Conservation (phyloP, 441 rosid genomes). For the Capsella rubella region DNA sequence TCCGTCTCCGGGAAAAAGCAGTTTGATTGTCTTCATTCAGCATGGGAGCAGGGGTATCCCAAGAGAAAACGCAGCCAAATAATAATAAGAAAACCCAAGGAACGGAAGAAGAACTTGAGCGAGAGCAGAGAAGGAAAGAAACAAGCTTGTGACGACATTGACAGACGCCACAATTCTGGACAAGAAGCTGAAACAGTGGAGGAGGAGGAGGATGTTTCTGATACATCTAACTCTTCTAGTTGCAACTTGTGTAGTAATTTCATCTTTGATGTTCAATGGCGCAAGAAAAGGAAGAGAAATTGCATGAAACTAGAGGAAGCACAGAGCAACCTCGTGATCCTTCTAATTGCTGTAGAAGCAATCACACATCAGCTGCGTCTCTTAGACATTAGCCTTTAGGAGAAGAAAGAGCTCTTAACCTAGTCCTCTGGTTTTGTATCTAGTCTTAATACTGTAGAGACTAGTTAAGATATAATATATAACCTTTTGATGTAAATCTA, state of each 20-base stretch:
- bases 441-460: background rate
- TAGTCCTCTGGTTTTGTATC: background rate
- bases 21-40: background rate
- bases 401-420: background rate
- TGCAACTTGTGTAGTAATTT: constrained; percentile 2
- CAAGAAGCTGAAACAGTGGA: background rate
- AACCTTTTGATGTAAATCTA: constrained; percentile 2
- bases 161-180: background rate
- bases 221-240: constrained; percentile 10
- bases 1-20: background rate
- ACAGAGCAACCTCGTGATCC: constrained; percentile 21
- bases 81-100: background rate
- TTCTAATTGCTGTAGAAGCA: constrained; percentile 29
- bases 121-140: constrained; percentile 2
- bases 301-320: constrained; percentile 8
- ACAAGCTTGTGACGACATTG: background rate
- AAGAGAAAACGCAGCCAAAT: constrained; percentile 7
- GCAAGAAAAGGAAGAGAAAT: constrained; percentile 21
- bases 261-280: constrained; percentile 22
- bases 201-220: background rate
- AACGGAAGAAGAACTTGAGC: background rate
- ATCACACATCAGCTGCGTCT: constrained; percentile 17
- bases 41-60: background rate
- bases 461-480: background rate
- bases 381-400: constrained; percentile 16